Conservation (phyloP, 164 flowering plant species). For the Vitis labrusca region DNA sequence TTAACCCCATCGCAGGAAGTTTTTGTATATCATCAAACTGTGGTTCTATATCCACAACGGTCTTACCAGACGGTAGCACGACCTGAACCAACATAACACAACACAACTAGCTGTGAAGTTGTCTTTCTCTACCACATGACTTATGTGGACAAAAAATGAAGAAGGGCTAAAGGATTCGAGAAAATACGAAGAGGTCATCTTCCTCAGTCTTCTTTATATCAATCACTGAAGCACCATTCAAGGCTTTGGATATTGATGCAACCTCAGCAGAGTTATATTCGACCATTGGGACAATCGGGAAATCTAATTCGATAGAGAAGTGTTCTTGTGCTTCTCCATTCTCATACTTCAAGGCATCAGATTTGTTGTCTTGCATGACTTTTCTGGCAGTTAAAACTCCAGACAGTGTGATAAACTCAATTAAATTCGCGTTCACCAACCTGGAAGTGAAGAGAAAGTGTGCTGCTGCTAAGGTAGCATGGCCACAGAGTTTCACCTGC, state of each 20-base stretch:
- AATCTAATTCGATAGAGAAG: constrained; percentile 65
- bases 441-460: constrained; percentile 55
- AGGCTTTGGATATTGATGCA: constrained; percentile 44
- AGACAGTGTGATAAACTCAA: constrained; percentile 72
- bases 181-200: constrained; percentile 49
- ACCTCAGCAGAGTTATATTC: constrained; percentile 46
- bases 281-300: constrained; percentile 40
- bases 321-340: constrained; percentile 24
- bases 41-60: constrained; percentile 34
- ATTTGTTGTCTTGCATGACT: constrained; percentile 20
- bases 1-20: constrained; percentile 34
- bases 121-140: too few species aligned
- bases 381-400: constrained; percentile 66
- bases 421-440: constrained; percentile 29
- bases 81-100: constrained; percentile 18
- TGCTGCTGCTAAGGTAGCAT: constrained; percentile 72
- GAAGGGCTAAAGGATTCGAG: not conserved
- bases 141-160: not conserved
- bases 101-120: not conserved
- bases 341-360: constrained; percentile 12
- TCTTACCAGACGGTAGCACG: constrained; percentile 42
- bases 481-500: constrained; percentile 50
- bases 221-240: constrained; percentile 50
- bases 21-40: constrained; percentile 31
- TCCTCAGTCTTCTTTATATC: constrained; percentile 44